Evolutionary conservation across 352 stramenopile genomes (phyloP).

Genomic region (Globisporangium echinulatum): DNA sequence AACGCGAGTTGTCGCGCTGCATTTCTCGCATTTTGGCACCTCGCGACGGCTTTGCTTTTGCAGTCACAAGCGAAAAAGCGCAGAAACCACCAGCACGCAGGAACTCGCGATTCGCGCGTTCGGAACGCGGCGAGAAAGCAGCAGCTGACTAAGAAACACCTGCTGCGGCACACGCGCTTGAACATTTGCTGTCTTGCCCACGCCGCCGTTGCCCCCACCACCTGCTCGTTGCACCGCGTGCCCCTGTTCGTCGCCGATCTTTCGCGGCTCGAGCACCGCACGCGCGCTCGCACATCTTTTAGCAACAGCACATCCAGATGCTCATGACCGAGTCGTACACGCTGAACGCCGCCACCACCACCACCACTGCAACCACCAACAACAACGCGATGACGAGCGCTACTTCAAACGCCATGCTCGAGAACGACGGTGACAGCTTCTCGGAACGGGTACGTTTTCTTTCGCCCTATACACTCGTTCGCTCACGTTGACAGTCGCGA

Average conservation of each 20-base stretch:
- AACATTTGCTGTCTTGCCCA: too few species aligned
- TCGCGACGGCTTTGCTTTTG: background rate
- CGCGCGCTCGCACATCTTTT: background rate
- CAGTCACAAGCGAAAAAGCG: constrained; percentile 35
- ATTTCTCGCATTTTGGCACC: background rate
- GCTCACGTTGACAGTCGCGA: too few species aligned
- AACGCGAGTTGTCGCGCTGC: background rate
- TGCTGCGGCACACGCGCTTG: too few species aligned
- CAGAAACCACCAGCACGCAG: constrained; percentile 23
- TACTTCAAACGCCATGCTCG: constrained; percentile 17
- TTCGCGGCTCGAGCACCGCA: background rate
- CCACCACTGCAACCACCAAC: background rate
- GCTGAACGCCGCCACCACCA: background rate
- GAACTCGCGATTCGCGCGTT: constrained; percentile 4
- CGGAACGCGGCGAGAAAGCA: constrained; percentile 11
- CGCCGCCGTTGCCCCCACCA: background rate
- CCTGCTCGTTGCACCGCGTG: background rate
- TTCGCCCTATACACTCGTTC: background rate
- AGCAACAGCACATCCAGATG: background rate
- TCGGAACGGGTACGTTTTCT: constrained; percentile 36
- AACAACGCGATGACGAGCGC: constrained; percentile 4
- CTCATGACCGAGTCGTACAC: background rate
- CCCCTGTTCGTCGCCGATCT: background rate
- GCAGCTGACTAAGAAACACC: constrained; percentile 22
- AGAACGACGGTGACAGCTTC: constrained; percentile 46